Base-by-base conservation (phyloP, 192 early-diverging fungal genomes). In the Umbelopsis isabellina region DNA sequence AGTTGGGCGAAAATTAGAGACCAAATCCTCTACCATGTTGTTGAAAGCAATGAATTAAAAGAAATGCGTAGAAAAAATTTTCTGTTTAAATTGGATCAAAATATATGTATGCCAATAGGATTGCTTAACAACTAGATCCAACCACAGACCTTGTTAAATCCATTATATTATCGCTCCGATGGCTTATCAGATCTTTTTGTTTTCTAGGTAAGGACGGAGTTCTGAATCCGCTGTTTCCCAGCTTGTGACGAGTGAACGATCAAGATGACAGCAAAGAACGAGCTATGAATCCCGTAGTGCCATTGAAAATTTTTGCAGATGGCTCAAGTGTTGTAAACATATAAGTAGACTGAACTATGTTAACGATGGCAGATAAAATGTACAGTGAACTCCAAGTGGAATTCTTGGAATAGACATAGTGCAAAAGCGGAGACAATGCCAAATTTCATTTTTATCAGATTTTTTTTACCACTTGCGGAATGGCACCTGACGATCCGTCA, bases 391-490 rank as follows among this genome's bases (percentile, higher is more conserved):
- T 30, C 1, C 27, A 30, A 41, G 37, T 41, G 37, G 37, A 41
- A 41, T 41, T 41, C 37, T 41, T 10, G 37, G 37, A 41, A 41
- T 41, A 9, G 27, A 41, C 37, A 41, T 41, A 41, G 37, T 41
- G 37, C 37, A 6, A 41, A 41, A 41, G 37, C 37, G 37, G 37
- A 41, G 37, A 37, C 37, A 41, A 41, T 41, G 37, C 5, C 37
- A 6, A 30, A 41, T 41, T 41, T 41, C 37, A 41, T 41, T 9
- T 15, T 61, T 61, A 61, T 61, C 55, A 61, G 55, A 61, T 61
- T 61, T 30, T 30, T 61, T 61, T 61, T 61, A 61, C 55, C n/a
- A 16, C 33, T 61, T 61, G 55, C 55, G 55, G 55, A 61, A 61
- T 22, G 2, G 16, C 4, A 12, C 30, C 55, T 13, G 55, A 12